Evolutionary conservation across 2,329 filamentous ascomycete species (phyloP), one percentile per base, ranked within the genome.

Genomic region (Verticillium nonalfalfae): DNA sequence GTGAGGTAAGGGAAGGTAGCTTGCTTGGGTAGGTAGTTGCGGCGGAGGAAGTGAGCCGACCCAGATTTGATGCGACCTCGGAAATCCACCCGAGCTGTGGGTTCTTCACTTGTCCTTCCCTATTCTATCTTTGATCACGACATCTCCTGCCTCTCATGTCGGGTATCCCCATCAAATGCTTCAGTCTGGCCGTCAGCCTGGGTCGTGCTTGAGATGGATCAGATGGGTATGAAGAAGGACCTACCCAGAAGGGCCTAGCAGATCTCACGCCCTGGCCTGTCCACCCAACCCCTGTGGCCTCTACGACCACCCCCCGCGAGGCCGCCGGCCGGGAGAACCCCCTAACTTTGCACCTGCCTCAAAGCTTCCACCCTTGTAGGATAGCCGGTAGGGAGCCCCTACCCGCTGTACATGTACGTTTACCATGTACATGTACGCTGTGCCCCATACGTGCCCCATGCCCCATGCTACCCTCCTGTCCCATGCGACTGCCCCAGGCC

Each of bases 161-260:
- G 38, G 36, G 36, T 6, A 9, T 21, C 45, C n/a, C 45, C 45
- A 18, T 52, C 45, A 18, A 18, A 18, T 52, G 45, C 45, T 52
- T 21, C 45, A 10, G 18, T 31, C 18, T 5, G 45, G 18, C 45
- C 45, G 45, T 26, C 45, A 21, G 45, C 7, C 45, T 52, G 45
- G 45, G 45, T 18, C 5, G 45, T 21, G 45, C n/a, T 52, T 13
- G 45, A 52, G 45, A 36, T 36, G 35, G 35, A 36, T 13, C 35
- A 36, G 35, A 13, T 31, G 11, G 45, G 45, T n/a, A 7, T 18
- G 7, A 21, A 18, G 45, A 52, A 52, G 45, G 45, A 58, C 57
- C 57, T 58, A 58, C 57, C 57, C 57, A 21, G 31, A 58, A 58
- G 26, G 57, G 57, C 38, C 39, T 58, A 58, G 57, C 31, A 52